Base-by-base conservation (phyloP, 2,329 filamentous ascomycete genomes). In the Neocucurbitaria cava region DNA sequence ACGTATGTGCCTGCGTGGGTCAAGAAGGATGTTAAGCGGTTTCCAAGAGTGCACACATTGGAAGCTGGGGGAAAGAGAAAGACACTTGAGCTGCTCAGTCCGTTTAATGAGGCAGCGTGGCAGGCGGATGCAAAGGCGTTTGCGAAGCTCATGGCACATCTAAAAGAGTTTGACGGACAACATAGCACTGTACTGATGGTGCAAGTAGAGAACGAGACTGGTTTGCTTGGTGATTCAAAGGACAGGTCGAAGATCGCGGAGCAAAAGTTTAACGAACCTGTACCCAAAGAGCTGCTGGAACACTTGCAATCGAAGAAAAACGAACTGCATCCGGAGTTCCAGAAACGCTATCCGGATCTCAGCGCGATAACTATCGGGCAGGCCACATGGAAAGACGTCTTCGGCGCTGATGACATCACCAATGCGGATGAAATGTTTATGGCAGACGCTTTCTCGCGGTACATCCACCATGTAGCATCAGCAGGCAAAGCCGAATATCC, bases 151-250 rank as follows among this genome's bases (percentile, higher is more conserved):
- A 70, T 80, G 70, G 54, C 58, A 5, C 77, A 80, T 46, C 42
- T 80, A 10, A 76, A 77, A 6, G 68, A 79, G 2, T 62, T 84
- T 4, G 82, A 85, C 41, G 69, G 68, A 1, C 64, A 75, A 10
- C 73, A 84, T 39, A 76, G 71, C 2, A 85, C 82, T 0, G 82
- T 85, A 0, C 58, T 85, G 2, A 85, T 85, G 83, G 77, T 84
- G 0, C 83, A 85, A 56, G 82, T 85, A n/a, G 80, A 85, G 65
- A 85, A 85, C 38, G 83, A 85, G 68, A 77, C 76, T 0, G 83
- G 83, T 0, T 54, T 85, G 0, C 70, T 85, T 0, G 81, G 82
- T 0, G 82, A 85, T 59, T 83, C 78, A 7, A 74, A 82, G 20
- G 83, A 84, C 59, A 71, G 78, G 2, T 79, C 76, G 3, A 61